phyloP scores from a whole-genome alignment of 768 basidiomycete species.

The Auriscalpium orientale region DNA sequence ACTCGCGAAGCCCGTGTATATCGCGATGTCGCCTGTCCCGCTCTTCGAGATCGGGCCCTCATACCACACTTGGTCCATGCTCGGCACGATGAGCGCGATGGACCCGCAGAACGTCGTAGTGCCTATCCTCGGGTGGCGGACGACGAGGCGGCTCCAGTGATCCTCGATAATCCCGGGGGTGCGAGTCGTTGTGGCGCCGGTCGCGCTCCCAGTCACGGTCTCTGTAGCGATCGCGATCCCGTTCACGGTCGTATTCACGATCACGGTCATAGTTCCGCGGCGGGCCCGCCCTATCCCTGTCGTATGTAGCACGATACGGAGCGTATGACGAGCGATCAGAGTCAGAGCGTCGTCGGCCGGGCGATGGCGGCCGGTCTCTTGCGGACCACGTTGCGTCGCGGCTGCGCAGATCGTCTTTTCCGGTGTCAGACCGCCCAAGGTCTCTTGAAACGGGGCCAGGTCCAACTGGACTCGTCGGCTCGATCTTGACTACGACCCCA shows the following conservation, averaged over 20 bases:
- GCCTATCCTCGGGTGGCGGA: constrained; percentile 39
- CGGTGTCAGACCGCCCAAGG: background rate
- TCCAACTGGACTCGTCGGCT: background rate
- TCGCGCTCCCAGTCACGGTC: constrained; percentile 29
- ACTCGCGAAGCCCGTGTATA: constrained; percentile 13
- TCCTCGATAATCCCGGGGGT: constrained; percentile 33
- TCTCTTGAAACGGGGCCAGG: background rate
- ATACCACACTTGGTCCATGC: constrained; percentile 48
- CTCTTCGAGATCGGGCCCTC: constrained; percentile 38
- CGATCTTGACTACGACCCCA: background rate
- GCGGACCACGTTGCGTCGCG: background rate
- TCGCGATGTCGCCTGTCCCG: constrained; percentile 42
- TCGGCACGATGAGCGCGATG: constrained; percentile 33
- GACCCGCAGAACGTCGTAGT: constrained; percentile 40
- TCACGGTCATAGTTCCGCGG: constrained; percentile 27
- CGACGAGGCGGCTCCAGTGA: constrained; percentile 30
- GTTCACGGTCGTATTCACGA: constrained; percentile 23
- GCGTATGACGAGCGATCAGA: background rate
- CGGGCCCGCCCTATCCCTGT: constrained; percentile 12
- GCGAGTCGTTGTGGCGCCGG: constrained; percentile 30
- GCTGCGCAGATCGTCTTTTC: background rate
- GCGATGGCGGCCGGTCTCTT: background rate
- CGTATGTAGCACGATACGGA: constrained; percentile 19
- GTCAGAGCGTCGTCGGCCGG: background rate
- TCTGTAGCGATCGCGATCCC: constrained; percentile 30